Conservation (phyloP, 2,329 filamentous ascomycete species). For the Aspergillus brasiliensis region DNA sequence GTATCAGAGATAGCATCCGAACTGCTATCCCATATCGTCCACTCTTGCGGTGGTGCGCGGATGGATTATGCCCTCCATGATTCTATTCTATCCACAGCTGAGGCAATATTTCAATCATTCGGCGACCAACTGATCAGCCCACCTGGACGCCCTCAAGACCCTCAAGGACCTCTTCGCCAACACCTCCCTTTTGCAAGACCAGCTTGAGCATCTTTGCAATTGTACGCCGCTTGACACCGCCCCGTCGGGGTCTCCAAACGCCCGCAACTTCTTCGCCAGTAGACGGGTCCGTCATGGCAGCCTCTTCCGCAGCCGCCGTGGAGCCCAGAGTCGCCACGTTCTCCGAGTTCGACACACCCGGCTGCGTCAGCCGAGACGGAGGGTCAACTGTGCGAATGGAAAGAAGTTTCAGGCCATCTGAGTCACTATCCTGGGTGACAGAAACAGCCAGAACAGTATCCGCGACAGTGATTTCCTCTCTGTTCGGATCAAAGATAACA, state of each 20-base stretch:
- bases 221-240: conserved; percentile 75
- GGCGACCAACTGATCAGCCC: conserved; percentile 43
- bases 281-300: conserved; percentile 46
- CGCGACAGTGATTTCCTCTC: conserved; percentile 90
- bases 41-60: no score
- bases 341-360: conserved; percentile 66
- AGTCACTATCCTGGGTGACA: conserved; percentile 52
- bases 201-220: conserved; percentile 74
- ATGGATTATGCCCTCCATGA: no score
- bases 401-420: conserved; percentile 60
- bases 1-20: no score
- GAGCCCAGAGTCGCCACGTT: conserved; percentile 57
- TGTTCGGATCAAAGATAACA: conserved; percentile 89
- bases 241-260: conserved; percentile 83
- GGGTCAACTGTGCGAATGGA: conserved; percentile 74
- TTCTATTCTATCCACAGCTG: neutral
- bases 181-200: conserved; percentile 74
- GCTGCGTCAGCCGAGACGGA: conserved; percentile 70
- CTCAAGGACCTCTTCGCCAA: conserved; percentile 82
- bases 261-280: conserved; percentile 64
- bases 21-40: no score
- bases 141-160: conserved; percentile 72
- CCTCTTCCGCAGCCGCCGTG: conserved; percentile 44
- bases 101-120: neutral
- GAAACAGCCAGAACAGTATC: conserved; percentile 87